These are phyloP conservation scores for Ceratocystis albifundus DNA, from an alignment of 2,329 filamentous ascomycete genomes.

Conservation along the genomic window DNA sequence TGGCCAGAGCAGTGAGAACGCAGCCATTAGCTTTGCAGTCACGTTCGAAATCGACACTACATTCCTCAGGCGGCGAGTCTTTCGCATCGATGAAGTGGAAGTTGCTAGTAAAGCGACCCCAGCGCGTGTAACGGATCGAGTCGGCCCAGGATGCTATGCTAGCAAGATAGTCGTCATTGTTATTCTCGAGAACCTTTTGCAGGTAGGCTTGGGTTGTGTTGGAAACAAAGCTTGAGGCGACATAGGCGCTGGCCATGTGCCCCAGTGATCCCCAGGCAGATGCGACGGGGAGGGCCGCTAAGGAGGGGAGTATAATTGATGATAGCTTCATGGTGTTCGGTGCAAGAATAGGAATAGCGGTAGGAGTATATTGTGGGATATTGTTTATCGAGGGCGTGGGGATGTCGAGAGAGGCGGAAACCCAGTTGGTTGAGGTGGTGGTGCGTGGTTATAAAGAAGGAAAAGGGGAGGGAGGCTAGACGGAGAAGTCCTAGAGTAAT, in stretches of 20 bases:
- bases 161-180: constrained; percentile 48
- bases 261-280: constrained; percentile 43
- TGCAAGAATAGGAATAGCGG: too few species aligned
- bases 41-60: constrained; percentile 46
- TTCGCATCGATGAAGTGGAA: constrained; percentile 62
- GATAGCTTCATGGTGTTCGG: constrained; percentile 30
- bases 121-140: constrained; percentile 52
- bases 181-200: constrained; percentile 44
- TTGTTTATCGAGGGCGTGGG: too few species aligned
- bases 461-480: not conserved
- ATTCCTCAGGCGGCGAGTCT: constrained; percentile 47
- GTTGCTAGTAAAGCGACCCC: constrained; percentile 48
- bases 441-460: not conserved
- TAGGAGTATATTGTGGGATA: too few species aligned
- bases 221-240: constrained; percentile 50
- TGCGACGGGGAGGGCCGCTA: constrained; percentile 30
- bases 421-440: not conserved
- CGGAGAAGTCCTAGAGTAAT: not conserved
- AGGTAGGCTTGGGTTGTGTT: constrained; percentile 46
- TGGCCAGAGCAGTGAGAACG: constrained; percentile 48
- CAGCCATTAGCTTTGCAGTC: constrained; percentile 54
- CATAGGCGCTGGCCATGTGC: constrained; percentile 53
- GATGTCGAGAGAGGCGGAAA: too few species aligned
- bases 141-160: constrained; percentile 57
- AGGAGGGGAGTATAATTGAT: constrained; percentile 27